Evolutionary conservation across 805 yeast genomes (phyloP), one percentile per base, ranked within the genome.

Genomic region (Ogataea trehalophila): DNA sequence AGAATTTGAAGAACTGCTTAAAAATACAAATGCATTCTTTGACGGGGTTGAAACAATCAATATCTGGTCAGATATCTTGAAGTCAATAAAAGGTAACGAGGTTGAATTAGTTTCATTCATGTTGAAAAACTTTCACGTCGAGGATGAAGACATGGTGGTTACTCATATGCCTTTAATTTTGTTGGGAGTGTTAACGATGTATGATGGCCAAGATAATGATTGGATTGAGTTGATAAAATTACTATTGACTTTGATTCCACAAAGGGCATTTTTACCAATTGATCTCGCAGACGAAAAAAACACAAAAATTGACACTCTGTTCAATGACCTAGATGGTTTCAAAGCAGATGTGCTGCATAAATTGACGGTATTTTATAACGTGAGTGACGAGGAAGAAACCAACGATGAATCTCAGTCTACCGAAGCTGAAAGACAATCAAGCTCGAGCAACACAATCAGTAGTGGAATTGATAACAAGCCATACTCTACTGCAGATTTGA

Each of bases 141-240:
- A 77, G 38, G 99, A 92, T 53, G 97, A 90, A 55, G 98, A 90
- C 52, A 88, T 89, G 85, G 66, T 84, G 7, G 69, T 80, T 0
- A 74, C 76, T 17, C 97, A 92, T 60, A 68, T 86, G 7, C 97
- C 98, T 0, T 65, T 88, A 39, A 74, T 86, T 0, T 61, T 90
- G 1, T 55, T 88, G 17, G 68, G 76, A 1, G 48, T 74, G 2
- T 59, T 85, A 20, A 47, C 71, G 3, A 57, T 62, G 18, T 58
- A 54, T 20, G 44, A 57, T 7, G 43, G 54, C 20, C 58, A 63
- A 22, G 33, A 43, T 3, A 39, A 46, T n/a, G 38, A 46, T n/a
- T 74, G 81, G 71, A 58, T 75, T 18, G 53, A 59, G 0, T 58
- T 82, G 5, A 65, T 77, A 7, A 64, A 69, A 18, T 52, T 64